Base-by-base conservation (phyloP, 495 filamentous ascomycete species). In the Monascus purpureus region DNA sequence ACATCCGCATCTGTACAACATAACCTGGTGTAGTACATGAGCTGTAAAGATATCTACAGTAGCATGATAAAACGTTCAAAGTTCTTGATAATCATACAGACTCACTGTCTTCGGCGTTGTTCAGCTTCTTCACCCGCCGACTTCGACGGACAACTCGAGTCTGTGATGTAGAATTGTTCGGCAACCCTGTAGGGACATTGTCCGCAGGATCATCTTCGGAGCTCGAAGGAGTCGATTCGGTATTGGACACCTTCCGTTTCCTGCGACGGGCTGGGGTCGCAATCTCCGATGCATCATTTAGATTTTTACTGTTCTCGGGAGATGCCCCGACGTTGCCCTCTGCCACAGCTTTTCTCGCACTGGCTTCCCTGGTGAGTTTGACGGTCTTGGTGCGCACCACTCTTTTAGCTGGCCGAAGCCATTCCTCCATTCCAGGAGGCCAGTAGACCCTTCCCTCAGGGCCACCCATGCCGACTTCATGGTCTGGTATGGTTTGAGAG, bases 391-490 rank as follows among this genome's bases (percentile, higher is more conserved):
- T 70, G 40, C 75, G 80, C 0, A 76, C 55, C 22, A 75, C 61
- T 35, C 75, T 69, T 56, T 90, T 93, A 39, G 57, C 66, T 0
- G 85, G 86, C 33, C 80, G 68, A 26, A 94, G 60, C 87, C 86
- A 95, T 32, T 88, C 80, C 49, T 95, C 90, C 67, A 79, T 81
- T 1, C 81, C 82, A 0, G 70, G 65, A 0, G 84, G 87, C 88
- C 90, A 95, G 49, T 94, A 95, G 1, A 95, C 90, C 24, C 86
- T 63, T 31, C 77, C 59, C n/a, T 90, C 67, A 2, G 76, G 72
- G 0, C 88, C 90, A 16, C 88, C 88, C 86, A 95, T 94, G 2
- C 73, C 80, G 6, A 88, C 50, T 20, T 93, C 82, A 14, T 77
- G 71, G 3, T 81, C 76, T 0, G 66, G 45, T 1, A 94, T 49